Conservation (phyloP, 805 yeast species). For the Yamadazyma ubonensis region DNA sequence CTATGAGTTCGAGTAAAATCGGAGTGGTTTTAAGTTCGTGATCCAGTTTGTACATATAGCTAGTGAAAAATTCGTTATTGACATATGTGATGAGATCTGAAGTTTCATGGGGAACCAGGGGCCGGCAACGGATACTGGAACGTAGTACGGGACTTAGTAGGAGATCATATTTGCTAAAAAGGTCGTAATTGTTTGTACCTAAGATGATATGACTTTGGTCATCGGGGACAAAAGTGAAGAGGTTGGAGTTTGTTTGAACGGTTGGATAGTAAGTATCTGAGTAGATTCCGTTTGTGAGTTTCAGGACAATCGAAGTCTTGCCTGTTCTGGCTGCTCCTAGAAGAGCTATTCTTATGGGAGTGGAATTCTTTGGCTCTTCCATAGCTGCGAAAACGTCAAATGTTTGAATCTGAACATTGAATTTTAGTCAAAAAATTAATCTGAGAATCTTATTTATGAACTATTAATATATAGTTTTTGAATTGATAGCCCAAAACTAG, state of each 20-base stretch:
- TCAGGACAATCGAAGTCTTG: slow-evolving; percentile 56
- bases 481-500: slow-evolving; percentile 2
- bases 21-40: slow-evolving; percentile 44
- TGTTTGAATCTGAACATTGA: too few species aligned
- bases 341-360: slow-evolving; percentile 57
- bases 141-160: slow-evolving; percentile 30
- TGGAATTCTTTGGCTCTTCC: slow-evolving; percentile 20
- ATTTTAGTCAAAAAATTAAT: not conserved
- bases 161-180: not conserved
- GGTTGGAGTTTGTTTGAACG: slow-evolving; percentile 54
- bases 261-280: slow-evolving; percentile 79
- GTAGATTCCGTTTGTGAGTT: slow-evolving; percentile 47
- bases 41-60: slow-evolving; percentile 10
- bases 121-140: slow-evolving; percentile 4
- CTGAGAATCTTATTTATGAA: not conserved
- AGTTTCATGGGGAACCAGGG: slow-evolving; percentile 23
- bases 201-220: slow-evolving; percentile 14
- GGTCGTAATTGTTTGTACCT: not conserved
- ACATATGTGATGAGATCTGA: slow-evolving; percentile 18
- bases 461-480: not conserved
- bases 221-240: slow-evolving; percentile 53
- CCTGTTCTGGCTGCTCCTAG: slow-evolving; percentile 62
- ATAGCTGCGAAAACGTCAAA: slow-evolving; percentile 2
- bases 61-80: slow-evolving; percentile 11
- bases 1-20: slow-evolving; percentile 65